Base-by-base conservation (phyloP, 176 grass and related monocot genomes). In the Tillandsia leiboldiana region DNA sequence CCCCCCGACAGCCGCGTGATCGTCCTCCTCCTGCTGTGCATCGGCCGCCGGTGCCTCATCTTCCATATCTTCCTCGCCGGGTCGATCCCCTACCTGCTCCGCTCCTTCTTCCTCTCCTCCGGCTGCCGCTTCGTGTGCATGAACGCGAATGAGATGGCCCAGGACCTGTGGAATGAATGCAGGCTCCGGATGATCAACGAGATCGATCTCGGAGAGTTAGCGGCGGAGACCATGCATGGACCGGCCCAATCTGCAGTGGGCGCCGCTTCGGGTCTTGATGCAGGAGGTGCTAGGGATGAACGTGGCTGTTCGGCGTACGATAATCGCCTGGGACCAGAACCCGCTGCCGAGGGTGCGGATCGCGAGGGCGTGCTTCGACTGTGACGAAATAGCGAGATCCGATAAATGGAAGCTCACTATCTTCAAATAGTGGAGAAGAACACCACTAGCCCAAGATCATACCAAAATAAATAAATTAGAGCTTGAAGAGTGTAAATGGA, bases 11-110 rank as follows among this genome's bases (percentile, higher is more conserved):
- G 91, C 64, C 77, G 57, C 9, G 73, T 77, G 0, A 42, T 42
- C 33, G 92, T 80, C 27, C 49, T 82, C 29, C 75, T 91, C 72
- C 85, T 87, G 66, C 77, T 96, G 51, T 91, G 86, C 75, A 83
- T 96, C 22, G 83, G 3, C 20, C 73, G 26, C 28, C 76, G 81
- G 57, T 89, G 83, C 78, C 86, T 96, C 72, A n/a, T 91, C 81
- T 96, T 87, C 85, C 85, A 78, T 67, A 24, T 96, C 70, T 66
- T 81, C 78, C 53, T 84, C 63, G 83, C 82, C 70, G 88, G 88
- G 68, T 73, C 42, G 53, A 2, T 84, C n/a, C 88, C 88, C 7
- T 1, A 3, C 12, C 15, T 51, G 0, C 79, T 96, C 2, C 0
- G 0, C 6, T 26, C 23, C 49, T 91, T 96, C 83, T 83, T 86